These are phyloP conservation scores for Agaricus sinodeliciosus DNA, from an alignment of 768 basidiomycete species.

Conservation along the genomic window DNA sequence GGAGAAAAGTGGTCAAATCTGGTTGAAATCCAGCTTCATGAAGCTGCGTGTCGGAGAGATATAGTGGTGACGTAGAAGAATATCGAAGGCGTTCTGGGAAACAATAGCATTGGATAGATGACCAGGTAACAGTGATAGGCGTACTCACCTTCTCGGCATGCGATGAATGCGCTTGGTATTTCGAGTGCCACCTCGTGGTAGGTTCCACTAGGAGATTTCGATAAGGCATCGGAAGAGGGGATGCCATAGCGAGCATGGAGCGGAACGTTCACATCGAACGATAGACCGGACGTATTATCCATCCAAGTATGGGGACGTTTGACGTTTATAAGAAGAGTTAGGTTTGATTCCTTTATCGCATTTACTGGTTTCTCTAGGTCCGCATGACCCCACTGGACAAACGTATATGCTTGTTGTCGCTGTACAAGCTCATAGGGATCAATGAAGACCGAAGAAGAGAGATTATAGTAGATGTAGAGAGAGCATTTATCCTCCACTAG, in stretches of 20 bases:
- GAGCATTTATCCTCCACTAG: neutral
- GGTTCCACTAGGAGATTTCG: neutral
- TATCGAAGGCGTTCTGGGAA: neutral
- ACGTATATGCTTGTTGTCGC: conserved; percentile 6
- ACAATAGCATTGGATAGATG: neutral
- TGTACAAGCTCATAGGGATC: conserved; percentile 8
- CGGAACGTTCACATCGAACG: conserved; percentile 3
- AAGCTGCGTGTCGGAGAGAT: conserved; percentile 6
- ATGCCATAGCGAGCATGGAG: conserved; percentile 7
- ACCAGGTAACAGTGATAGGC: neutral
- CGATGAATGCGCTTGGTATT: neutral
- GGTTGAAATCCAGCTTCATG: neutral
- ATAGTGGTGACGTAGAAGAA: neutral
- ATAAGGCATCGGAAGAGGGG: neutral
- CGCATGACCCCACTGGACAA: conserved; percentile 2
- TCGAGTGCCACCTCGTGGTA: neutral
- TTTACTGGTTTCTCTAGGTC: conserved; percentile 7
- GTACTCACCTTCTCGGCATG: conserved; percentile 1
- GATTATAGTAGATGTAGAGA: conserved; percentile 3
- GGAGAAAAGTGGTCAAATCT: neutral
- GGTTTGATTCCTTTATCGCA: neutral
- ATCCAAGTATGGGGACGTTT: neutral
- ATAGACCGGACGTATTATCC: neutral
- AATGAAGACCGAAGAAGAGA: neutral
- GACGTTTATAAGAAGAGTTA: neutral